Evolutionary conservation across 1,284 basidiomycete genomes (phyloP), one percentile per base, ranked within the genome.

Genomic region (Chalciporus sp.): DNA sequence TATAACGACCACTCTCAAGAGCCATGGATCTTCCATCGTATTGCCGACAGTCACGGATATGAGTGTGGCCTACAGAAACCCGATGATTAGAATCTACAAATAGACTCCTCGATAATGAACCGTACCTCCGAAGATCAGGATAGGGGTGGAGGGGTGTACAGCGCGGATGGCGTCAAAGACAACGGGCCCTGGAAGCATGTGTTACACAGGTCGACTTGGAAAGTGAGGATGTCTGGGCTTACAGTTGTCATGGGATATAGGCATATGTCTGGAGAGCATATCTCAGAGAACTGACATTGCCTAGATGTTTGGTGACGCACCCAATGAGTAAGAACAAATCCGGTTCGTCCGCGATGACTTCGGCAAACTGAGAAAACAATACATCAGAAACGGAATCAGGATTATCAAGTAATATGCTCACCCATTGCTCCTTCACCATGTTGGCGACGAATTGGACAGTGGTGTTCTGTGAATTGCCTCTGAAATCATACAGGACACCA

Each of bases 1-100:
- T 88, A 69, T 93, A 94, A 23, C 90, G 78, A 43, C 92, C 92
- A 51, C 89, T 91, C 61, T 92, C 89, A 35, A 94, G 72, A 1
- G 83, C 77, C 77, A 91, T 87, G 0, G 84, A 81, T 19, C 84
- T 80, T 7, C 80, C 78, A 64, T 88, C 86, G 43, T 53, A 80
- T 74, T 70, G 73, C 75, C 80, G 64, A 69, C 91, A 94, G 67
- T 92, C 88, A 51, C 90, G 83, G 54, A 93, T 86, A 64, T 93
- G 91, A 1, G 77, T 82, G 61, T 93, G 90, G 4, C 88, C 85
- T 82, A 52, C 4, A 26, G 7, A 33, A 27, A 47, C 12, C 35
- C 19, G 2, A 1, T 9, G 39, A 43, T 55, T 19, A 49, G 33
- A 43, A 20, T 35, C 7, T 7, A 19, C 14, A 20, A 0, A 7